These are phyloP conservation scores for Euphorbia lathyris DNA, from an alignment of 345 rosid genomes.

Conservation along the genomic window DNA sequence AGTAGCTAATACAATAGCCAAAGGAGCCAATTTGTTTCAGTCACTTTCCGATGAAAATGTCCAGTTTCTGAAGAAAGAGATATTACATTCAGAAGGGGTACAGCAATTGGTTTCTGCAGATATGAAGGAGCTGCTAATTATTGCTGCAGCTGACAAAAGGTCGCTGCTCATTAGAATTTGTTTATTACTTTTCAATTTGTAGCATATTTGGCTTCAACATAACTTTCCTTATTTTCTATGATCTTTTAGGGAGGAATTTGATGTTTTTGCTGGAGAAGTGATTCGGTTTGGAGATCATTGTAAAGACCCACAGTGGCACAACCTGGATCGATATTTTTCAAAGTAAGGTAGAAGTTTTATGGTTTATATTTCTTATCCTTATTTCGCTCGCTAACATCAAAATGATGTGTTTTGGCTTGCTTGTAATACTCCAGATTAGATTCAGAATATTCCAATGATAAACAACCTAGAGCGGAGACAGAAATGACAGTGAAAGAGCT, in stretches of 20 bases:
- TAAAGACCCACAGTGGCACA: conserved; percentile 89
- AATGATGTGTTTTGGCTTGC: conserved; percentile 21
- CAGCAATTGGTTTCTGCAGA: conserved; percentile 65
- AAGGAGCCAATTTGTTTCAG: conserved; percentile 65
- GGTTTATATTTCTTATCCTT: background rate
- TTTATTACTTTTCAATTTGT: background rate
- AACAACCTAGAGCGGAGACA: conserved; percentile 48
- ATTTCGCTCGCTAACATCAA: conserved; percentile 1
- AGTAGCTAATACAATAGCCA: conserved; percentile 87
- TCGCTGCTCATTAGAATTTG: conserved; percentile 27
- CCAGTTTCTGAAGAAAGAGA: conserved; percentile 55
- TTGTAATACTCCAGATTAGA: conserved; percentile 55
- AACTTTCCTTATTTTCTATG: background rate
- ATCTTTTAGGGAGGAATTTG: conserved; percentile 72
- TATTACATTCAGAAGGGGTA: conserved; percentile 64
- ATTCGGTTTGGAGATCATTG: conserved; percentile 83
- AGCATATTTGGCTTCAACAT: background rate
- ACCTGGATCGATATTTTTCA: conserved; percentile 63
- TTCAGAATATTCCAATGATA: conserved; percentile 39
- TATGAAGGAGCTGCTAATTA: conserved; percentile 50
- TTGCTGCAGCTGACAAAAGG: conserved; percentile 96
- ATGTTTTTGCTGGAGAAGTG: conserved; percentile 69
- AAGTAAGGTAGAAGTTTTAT: conserved; percentile 44
- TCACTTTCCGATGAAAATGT: conserved; percentile 69
- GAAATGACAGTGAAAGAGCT: conserved; percentile 67